Base-by-base conservation (phyloP, 176 grass and related monocot species). In the Carex pumila region DNA sequence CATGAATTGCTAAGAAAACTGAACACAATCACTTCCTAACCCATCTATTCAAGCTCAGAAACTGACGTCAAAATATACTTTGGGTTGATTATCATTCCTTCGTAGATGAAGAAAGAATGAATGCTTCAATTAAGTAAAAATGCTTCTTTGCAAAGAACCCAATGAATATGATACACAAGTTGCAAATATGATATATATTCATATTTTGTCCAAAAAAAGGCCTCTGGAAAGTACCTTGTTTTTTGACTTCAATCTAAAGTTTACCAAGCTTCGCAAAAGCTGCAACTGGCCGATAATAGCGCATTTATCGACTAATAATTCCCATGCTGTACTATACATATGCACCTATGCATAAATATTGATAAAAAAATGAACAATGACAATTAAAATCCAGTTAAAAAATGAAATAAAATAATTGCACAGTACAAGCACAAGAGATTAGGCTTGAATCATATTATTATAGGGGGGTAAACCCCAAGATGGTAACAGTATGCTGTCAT, bases 281-380 rank as follows among this genome's bases (percentile, higher is more conserved):
- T 95, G 93, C 21, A 95, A 65, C 14, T 92, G 93, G 88, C 93
- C 93, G 78, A 91, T 92, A 85, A 85, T 89, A 70, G 90, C 88
- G 50, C 90, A 92, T 77, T 88, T 76, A 80, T 92, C 79, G 65
- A 82, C 67, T 30, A 95, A 86, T 73, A 81, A 74, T 37, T 81
- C 88, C 88, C 85, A 88, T 89, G 88, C 81, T 89, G 75, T 52
- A 78, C 85, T 74, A 37, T 85, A 85, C 45, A 84, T 87, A 34
- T 86, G 88, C 18, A 89, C 83, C 93, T 95, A 87, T 65, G 19
- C 22, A 88, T 60, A 71, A 77, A 41, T 66, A 59, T 61, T 39
- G n/a, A 88, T 45, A 67, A 41, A 41, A 82, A 79, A 78, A 66
- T 78, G 83, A 47, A 21, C 30, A 85, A 12, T 1, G 59, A 71